These are phyloP conservation scores for Penicillium sp. DNA, from an alignment of 2,329 filamentous ascomycete genomes.

Conservation along the genomic window DNA sequence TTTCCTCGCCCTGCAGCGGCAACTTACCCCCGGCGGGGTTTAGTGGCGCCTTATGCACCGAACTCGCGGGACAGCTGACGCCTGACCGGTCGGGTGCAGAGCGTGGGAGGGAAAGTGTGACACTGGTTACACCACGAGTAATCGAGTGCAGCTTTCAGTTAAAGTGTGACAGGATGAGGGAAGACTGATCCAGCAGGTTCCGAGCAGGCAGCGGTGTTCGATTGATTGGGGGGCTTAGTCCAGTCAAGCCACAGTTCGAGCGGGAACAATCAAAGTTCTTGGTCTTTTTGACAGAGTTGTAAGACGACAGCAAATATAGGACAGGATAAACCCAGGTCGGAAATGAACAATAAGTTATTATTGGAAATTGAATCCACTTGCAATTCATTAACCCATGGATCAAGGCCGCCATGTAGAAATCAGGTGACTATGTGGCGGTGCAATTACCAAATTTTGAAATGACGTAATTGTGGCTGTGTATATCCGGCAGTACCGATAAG, in stretches of 20 bases:
- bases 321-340: background rate
- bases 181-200: conserved; percentile 1
- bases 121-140: conserved; percentile 13
- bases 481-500: background rate
- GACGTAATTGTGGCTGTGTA: conserved; percentile 21
- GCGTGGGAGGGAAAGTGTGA: conserved; percentile 12
- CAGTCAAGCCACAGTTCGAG: background rate
- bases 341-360: conserved; percentile 16
- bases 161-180: conserved; percentile 9
- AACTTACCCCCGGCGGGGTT: conserved; percentile 28
- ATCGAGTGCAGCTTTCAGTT: conserved; percentile 7
- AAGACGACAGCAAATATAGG: background rate
- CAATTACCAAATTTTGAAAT: background rate
- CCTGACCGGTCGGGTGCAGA: conserved; percentile 22
- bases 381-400: conserved; percentile 16
- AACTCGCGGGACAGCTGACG: conserved; percentile 16
- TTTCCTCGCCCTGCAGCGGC: conserved; percentile 17
- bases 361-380: conserved; percentile 19
- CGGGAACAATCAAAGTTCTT: background rate
- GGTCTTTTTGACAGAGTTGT: background rate
- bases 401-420: background rate
- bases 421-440: conserved; percentile 24
- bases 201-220: conserved; percentile 23
- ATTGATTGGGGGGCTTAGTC: conserved; percentile 9
- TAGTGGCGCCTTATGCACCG: conserved; percentile 25